Evolutionary conservation across 805 yeast genomes (phyloP), one percentile per base, ranked within the genome.

Genomic region (Candida glaebosa): DNA sequence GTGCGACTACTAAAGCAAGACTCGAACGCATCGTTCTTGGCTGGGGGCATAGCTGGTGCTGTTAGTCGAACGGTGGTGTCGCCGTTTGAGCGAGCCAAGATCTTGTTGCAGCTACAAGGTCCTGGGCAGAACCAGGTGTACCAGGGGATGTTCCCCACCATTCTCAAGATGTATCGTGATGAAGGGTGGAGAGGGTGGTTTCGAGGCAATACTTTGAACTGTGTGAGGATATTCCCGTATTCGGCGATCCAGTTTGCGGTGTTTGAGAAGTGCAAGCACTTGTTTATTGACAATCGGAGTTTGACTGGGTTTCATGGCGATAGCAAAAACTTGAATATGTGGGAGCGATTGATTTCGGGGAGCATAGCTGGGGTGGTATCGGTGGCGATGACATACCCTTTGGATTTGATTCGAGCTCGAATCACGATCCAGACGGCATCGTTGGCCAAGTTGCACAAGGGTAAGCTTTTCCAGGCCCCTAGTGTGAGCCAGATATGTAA

Each of bases 11-110:
- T 28, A 33, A 73, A 72, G 44, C 60, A 61, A 16, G 85, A 80
- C 40, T 73, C 81, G 14, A 75, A 76, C 24, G 72, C 88, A 2
- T 79, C 89, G 3, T 72, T 85, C 30, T 44, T 84, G 6, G 75
- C 87, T 4, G 95, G 95, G 12, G 93, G 93, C 5, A 53, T 81
- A 6, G 91, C 75, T 2, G 95, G 95, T 14, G 88, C 88, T 0
- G 69, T 84, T 0, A 86, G 96, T 1, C 71, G 98, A 41, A 91
- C 98, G 0, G 87, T 85, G 1, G 96, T 90, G 4, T 87, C 96
- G 9, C 99, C 99, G 1, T 81, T 91, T 63, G 99, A 91, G 61
- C 71, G 99, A 51, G 95, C 93, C 51, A 91, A 91, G 63, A 93
- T 93, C 47, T 63, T 91, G 18, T 79, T 89, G 52, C 99, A 91